A percentile compares a stretch with the other conserved stretches of the same genome.
phyloP scores from a whole-genome alignment of 805 yeast species.

The Ogataea pignaliae region DNA sequence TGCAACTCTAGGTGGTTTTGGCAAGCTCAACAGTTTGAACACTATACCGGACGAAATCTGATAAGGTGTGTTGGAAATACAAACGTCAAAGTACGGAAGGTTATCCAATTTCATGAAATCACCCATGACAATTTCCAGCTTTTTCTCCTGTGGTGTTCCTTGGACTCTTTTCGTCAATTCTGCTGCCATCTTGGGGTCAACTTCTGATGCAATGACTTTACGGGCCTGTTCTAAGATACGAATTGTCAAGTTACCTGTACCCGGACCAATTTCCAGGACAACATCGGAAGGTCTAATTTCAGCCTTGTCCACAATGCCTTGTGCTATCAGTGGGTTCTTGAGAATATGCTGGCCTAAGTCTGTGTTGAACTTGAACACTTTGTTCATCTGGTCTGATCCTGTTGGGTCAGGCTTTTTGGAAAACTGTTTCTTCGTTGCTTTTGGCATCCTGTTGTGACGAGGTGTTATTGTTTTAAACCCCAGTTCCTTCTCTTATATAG shows the following conservation, averaged over 20 bases:
- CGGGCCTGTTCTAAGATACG: slow-evolving; percentile 87
- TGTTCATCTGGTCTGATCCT: slow-evolving; percentile 66
- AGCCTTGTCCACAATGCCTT: slow-evolving; percentile 97
- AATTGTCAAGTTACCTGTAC: slow-evolving; percentile 97
- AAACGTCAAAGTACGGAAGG: slow-evolving; percentile 89
- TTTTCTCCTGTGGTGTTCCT: slow-evolving; percentile 91
- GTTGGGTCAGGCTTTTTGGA: slow-evolving; percentile 47
- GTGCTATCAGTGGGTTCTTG: slow-evolving; percentile 94
- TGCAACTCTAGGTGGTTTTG: slow-evolving; percentile 91
- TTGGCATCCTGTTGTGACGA: slow-evolving; percentile 42
- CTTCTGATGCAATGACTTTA: slow-evolving; percentile 93
- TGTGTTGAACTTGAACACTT: slow-evolving; percentile 95
- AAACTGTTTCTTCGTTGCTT: slow-evolving; percentile 62
- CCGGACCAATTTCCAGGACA: slow-evolving; percentile 97
- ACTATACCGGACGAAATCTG: slow-evolving; percentile 97
- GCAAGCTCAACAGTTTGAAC: slow-evolving; percentile 84
- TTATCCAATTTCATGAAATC: slow-evolving; percentile 91
- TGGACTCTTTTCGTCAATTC: slow-evolving; percentile 96
- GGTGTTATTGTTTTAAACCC: too few relatives aligned
- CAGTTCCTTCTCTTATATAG: too few relatives aligned
- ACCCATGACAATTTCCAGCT: slow-evolving; percentile 86
- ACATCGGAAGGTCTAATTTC: slow-evolving; percentile 86
- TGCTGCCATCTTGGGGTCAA: slow-evolving; percentile 99
- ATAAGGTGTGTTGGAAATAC: slow-evolving; percentile 96
- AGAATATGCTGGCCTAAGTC: slow-evolving; percentile 95